phyloP scores from a whole-genome alignment of 179 eudicot species.

The Heliamphora pulchella region DNA sequence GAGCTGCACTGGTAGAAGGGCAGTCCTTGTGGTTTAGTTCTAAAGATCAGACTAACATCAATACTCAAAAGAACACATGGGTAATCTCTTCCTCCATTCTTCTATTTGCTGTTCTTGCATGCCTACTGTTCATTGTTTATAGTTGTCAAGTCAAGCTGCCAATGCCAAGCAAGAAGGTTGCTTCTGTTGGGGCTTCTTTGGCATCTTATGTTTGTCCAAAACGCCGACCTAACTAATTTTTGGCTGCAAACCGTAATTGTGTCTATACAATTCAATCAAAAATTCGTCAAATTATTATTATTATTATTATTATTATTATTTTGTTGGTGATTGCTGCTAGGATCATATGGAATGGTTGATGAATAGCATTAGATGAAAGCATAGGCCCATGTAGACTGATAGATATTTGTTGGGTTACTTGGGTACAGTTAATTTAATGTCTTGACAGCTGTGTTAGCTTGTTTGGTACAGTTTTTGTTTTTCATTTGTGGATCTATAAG shows the following conservation, averaged over 20 bases:
- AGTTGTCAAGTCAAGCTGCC: slow-evolving; percentile 65
- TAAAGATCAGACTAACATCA: slow-evolving; percentile 14
- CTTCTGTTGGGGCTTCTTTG: slow-evolving; percentile 33
- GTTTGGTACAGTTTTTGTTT: no score
- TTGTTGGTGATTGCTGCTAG: not conserved
- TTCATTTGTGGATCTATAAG: no score
- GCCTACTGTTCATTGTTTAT: slow-evolving; percentile 44
- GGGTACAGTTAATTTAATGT: no score
- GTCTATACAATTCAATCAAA: no score
- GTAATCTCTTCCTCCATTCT: slow-evolving; percentile 37
- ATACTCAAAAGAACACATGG: slow-evolving; percentile 20
- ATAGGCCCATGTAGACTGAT: no score
- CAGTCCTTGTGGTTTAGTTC: slow-evolving; percentile 31
- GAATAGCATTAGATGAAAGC: not conserved
- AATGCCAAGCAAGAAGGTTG: slow-evolving; percentile 50
- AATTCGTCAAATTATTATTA: not conserved
- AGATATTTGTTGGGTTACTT: no score
- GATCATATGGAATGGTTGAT: not conserved
- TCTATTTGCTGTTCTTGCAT: slow-evolving; percentile 39
- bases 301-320: no score
- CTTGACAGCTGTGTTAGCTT: no score
- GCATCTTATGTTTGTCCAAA: slow-evolving; percentile 33
- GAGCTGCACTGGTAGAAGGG: slow-evolving; percentile 69
- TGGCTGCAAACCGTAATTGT: not conserved
- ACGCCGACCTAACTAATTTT: slow-evolving; percentile 20